phyloP scores from a whole-genome alignment of 2,329 filamentous ascomycete species.

The Clonostachys byssicola region DNA sequence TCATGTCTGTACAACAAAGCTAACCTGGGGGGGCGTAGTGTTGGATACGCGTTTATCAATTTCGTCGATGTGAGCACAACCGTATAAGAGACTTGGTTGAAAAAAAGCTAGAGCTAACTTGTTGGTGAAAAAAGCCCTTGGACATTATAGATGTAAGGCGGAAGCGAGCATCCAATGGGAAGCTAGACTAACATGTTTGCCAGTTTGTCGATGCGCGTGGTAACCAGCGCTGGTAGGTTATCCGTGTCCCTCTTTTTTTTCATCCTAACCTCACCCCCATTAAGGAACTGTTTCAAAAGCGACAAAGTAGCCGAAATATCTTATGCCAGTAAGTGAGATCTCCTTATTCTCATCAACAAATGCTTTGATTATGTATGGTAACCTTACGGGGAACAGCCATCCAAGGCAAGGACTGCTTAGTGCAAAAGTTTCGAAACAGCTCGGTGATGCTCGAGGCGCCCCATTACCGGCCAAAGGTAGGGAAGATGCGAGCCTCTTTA shows the following conservation, averaged over 20 bases:
- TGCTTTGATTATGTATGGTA: neutral
- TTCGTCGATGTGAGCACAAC: conserved; percentile 66
- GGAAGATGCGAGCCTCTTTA: conserved; percentile 1
- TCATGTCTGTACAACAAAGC: neutral
- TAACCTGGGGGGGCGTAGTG: conserved; percentile 43
- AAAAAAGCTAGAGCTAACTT: conserved; percentile 24
- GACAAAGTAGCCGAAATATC: conserved; percentile 87
- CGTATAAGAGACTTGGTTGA: neutral
- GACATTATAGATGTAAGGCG: conserved; percentile 65
- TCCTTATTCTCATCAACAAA: fast-evolving
- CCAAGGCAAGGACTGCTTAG: conserved; percentile 84
- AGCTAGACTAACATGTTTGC: conserved; percentile 2
- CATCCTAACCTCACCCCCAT: neutral
- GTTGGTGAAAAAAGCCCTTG: conserved; percentile 45
- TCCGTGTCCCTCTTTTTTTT: too few relatives aligned
- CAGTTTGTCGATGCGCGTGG: conserved; percentile 69
- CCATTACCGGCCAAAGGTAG: conserved; percentile 79
- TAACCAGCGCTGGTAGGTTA: conserved; percentile 62
- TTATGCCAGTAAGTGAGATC: conserved; percentile 75
- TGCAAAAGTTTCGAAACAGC: conserved; percentile 95
- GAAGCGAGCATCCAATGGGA: neutral
- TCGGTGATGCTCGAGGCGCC: conserved; percentile 87
- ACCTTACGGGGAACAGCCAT: conserved; percentile 54
- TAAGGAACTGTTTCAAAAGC: conserved; percentile 75
- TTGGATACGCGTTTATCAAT: conserved; percentile 97